Percentiles rank a stretch among this genome's conserved stretches.
Conservation (phyloP, 192 early-diverging fungal genomes). For the Funneliformis mosseae region DNA sequence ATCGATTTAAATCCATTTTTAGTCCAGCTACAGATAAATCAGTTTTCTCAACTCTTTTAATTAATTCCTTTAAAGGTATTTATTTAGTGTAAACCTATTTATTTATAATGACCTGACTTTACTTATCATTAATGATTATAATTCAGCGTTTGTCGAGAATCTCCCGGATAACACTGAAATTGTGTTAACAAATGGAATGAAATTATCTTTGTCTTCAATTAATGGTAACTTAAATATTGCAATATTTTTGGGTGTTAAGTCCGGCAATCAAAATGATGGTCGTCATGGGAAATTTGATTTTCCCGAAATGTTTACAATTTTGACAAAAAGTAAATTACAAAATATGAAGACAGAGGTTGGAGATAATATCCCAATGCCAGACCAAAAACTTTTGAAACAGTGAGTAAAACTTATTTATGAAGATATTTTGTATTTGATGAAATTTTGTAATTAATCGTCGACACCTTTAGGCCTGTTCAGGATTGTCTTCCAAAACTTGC, state of each 20-base stretch:
- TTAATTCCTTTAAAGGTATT: slow-evolving; percentile 17
- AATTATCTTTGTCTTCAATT: slow-evolving; percentile 36
- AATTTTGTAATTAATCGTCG: background rate
- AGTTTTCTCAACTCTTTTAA: slow-evolving; percentile 32
- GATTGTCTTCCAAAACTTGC: slow-evolving; percentile 30
- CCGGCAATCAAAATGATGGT: slow-evolving; percentile 16
- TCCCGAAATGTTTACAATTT: slow-evolving; percentile 37
- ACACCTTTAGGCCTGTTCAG: background rate
- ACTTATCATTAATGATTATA: background rate
- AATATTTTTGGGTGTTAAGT: slow-evolving; percentile 47
- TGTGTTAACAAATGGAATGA: slow-evolving; percentile 49
- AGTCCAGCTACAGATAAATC: slow-evolving; percentile 19
- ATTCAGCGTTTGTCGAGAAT: slow-evolving; percentile 33
- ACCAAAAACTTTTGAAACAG: slow-evolving; percentile 14
- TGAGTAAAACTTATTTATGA: background rate
- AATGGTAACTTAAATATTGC: slow-evolving; percentile 35
- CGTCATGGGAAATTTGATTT: slow-evolving; percentile 15
- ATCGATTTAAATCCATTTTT: background rate
- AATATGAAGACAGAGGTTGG: slow-evolving; percentile 47
- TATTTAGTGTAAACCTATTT: background rate
- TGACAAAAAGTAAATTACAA: slow-evolving; percentile 34
- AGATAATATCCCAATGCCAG: slow-evolving; percentile 15
- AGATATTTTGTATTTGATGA: background rate
- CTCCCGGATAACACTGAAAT: slow-evolving; percentile 33
- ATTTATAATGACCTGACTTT: background rate